Conservation (phyloP, 768 basidiomycete genomes). For the Coprinellus micaceus region DNA sequence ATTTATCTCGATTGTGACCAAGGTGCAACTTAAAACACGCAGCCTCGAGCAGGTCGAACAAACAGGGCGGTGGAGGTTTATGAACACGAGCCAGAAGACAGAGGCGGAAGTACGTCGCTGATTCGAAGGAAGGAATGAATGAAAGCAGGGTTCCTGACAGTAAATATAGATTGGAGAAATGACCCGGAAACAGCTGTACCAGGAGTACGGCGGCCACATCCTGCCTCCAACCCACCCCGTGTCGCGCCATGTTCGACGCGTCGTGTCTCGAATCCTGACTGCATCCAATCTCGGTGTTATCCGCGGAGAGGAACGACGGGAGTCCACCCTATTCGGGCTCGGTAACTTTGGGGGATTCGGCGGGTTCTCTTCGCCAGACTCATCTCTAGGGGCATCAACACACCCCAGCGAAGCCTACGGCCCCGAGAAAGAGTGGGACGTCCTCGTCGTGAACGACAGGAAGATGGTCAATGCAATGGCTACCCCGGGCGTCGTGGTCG, state of each 20-base stretch:
- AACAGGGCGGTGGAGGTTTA: constrained; percentile 86
- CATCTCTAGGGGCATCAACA: constrained; percentile 21
- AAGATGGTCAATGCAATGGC: constrained; percentile 77
- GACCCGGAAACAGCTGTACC: constrained; percentile 39
- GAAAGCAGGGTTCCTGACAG: no score
- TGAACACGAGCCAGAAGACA: constrained; percentile 60
- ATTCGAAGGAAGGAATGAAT: no score
- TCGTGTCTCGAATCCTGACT: constrained; percentile 66
- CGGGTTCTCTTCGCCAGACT: constrained; percentile 32
- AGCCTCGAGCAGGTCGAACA: constrained; percentile 85
- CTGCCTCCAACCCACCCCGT: constrained; percentile 67
- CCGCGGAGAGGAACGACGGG: constrained; percentile 24
- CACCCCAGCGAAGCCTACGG: constrained; percentile 24
- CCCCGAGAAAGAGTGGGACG: constrained; percentile 53
- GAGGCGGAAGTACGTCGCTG: constrained; percentile 47
- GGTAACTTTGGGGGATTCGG: constrained; percentile 21
- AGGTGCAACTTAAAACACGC: neutral
- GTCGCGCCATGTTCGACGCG: constrained; percentile 61
- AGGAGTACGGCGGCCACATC: constrained; percentile 49
- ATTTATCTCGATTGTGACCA: neutral
- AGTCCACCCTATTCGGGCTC: constrained; percentile 21
- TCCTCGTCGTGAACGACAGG: constrained; percentile 74
- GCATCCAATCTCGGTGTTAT: constrained; percentile 71
- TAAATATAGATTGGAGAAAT: constrained; percentile 39
- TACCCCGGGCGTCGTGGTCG: constrained; percentile 72